phyloP scores from a whole-genome alignment of 371 early-diverging fungal genomes.

The Mortierella polycephala region DNA sequence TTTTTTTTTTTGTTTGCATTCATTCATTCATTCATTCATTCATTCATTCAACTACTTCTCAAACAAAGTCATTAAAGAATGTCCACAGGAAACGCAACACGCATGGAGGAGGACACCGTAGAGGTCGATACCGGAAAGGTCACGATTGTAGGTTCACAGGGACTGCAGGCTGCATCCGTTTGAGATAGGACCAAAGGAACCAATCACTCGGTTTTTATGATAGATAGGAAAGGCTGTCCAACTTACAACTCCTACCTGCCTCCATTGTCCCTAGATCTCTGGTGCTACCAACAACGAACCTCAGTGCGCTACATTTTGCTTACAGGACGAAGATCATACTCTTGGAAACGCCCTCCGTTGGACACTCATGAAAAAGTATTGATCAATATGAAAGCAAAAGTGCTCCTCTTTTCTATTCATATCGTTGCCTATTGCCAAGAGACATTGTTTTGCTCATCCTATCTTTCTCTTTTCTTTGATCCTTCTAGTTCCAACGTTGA shows the following conservation, averaged over 20 bases:
- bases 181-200: no score
- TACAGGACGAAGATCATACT: conserved; percentile 96
- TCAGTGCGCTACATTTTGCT: conserved; percentile 85
- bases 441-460: not conserved
- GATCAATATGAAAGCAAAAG: not conserved
- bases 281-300: conserved; percentile 68
- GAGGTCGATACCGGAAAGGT: conserved; percentile 60
- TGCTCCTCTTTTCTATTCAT: not conserved
- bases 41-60: not conserved
- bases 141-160: conserved; percentile 60
- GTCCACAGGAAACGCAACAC: conserved; percentile 19
- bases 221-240: no score
- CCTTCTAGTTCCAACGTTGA: conserved; percentile 83
- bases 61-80: conserved; percentile 6
- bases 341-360: conserved; percentile 94
- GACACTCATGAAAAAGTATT: conserved; percentile 93
- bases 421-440: not conserved
- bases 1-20: conserved; percentile 13
- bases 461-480: not conserved
- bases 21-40: not conserved
- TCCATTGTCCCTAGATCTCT: no score
- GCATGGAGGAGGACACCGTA: conserved; percentile 40
- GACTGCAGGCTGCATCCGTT: not conserved
- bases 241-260: no score
- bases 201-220: not conserved